These are phyloP conservation scores for Fraxinus americana DNA, from an alignment of 257 asterid genomes.

Conservation along the genomic window DNA sequence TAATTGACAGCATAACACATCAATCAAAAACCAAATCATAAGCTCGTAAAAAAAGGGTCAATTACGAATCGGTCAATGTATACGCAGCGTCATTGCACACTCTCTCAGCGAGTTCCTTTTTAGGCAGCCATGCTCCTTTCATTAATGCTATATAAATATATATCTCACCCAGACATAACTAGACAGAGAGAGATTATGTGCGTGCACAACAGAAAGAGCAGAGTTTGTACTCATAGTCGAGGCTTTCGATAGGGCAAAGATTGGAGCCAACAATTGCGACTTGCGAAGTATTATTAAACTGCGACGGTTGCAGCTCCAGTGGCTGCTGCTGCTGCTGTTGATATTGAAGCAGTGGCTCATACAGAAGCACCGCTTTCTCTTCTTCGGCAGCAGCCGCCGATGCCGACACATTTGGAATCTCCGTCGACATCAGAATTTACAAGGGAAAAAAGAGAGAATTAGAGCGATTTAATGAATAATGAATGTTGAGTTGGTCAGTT, in stretches of 20 bases:
- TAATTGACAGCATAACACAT: not conserved
- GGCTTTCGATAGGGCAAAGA: conserved; percentile 86
- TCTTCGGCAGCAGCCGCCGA: conserved; percentile 30
- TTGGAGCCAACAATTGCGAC: conserved; percentile 85
- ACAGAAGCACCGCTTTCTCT: conserved; percentile 39
- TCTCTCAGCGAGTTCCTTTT: not conserved
- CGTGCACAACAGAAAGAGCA: not conserved
- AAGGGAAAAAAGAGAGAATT: not conserved
- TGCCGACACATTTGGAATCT: conserved; percentile 26
- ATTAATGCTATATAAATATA: not conserved
- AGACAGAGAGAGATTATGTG: not conserved
- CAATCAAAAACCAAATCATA: not conserved
- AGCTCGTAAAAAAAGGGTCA: not conserved
- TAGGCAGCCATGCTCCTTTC: not conserved
- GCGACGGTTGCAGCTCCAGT: conserved; percentile 52
- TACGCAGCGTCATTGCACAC: not conserved
- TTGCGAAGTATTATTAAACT: conserved; percentile 78
- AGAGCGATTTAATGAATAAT: not conserved
- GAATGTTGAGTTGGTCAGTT: not conserved
- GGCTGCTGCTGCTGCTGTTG: conserved; percentile 24
- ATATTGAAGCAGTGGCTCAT: conserved; percentile 47
- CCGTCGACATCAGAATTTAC: conserved; percentile 7
- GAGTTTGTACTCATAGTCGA: conserved; percentile 72
- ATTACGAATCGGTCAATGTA: not conserved
- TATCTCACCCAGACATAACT: not conserved